Percentiles rank a stretch among this genome's conserved stretches.
Evolutionary conservation across 2,329 filamentous ascomycete genomes (phyloP).

Genomic region (Hansfordia pulvinata): DNA sequence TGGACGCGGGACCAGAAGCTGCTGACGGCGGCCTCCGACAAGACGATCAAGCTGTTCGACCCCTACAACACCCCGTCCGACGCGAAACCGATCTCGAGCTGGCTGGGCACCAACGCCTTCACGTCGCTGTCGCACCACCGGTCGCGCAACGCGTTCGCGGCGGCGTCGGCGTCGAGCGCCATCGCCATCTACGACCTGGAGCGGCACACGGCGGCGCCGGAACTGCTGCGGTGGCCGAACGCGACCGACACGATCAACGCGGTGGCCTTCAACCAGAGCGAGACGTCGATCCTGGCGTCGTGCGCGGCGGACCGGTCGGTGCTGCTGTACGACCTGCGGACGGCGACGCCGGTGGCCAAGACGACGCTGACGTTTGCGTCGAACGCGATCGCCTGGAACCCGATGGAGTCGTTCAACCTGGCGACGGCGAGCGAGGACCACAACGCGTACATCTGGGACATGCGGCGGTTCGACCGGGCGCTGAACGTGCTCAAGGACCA

Average conservation of each 20-base stretch:
- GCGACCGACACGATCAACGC: conserved; percentile 81
- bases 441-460: conserved; percentile 76
- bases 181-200: conserved; percentile 86
- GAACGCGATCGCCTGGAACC: conserved; percentile 84
- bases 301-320: conserved; percentile 75
- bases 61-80: conserved; percentile 63
- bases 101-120: conserved; percentile 72
- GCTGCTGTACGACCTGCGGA: conserved; percentile 85
- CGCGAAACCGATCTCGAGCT: conserved; percentile 66
- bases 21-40: conserved; percentile 75
- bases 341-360: conserved; percentile 69
- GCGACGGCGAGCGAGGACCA: conserved; percentile 91
- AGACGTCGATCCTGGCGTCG: conserved; percentile 81
- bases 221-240: conserved; percentile 78
- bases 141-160: conserved; percentile 65
- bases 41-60: conserved; percentile 81
- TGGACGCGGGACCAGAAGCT: conserved; percentile 82
- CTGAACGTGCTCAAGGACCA: conserved; percentile 61
- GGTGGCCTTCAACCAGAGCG: conserved; percentile 82
- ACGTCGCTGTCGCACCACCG: conserved; percentile 77
- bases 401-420: conserved; percentile 94
- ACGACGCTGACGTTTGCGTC: conserved; percentile 69
- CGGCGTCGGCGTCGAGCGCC: conserved; percentile 50
- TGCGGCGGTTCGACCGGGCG: conserved; percentile 77
- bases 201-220: conserved; percentile 64